These are phyloP conservation scores for Haematococcus lacustris DNA, from an alignment of 139 green algal species.

Conservation along the genomic window DNA sequence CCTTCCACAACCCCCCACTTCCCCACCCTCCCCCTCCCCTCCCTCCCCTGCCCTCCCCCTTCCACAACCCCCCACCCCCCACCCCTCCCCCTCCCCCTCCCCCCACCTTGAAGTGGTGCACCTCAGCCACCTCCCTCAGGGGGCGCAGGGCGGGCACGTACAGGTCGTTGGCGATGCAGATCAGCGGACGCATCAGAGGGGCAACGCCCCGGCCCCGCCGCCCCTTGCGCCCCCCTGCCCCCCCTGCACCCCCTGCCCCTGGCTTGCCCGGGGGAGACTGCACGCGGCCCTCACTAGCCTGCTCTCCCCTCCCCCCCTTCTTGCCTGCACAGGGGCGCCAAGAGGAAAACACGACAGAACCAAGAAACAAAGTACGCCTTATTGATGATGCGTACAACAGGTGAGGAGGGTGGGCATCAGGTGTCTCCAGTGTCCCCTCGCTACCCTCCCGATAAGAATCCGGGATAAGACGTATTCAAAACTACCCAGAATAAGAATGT, in stretches of 20 bases:
- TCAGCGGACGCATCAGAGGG: constrained; percentile 74
- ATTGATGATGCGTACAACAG: neutral
- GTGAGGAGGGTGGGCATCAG: neutral
- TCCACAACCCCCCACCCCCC: neutral
- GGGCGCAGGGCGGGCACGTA: constrained; percentile 81
- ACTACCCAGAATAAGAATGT: too few species aligned
- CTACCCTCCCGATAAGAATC: neutral
- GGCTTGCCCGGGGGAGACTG: neutral
- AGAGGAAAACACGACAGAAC: neutral
- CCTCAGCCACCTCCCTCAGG: constrained; percentile 71
- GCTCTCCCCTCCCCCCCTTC: neutral
- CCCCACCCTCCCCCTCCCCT: neutral
- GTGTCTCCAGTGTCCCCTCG: too few species aligned
- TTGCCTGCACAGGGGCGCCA: too few species aligned
- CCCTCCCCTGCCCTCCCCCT: neutral
- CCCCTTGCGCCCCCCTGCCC: neutral
- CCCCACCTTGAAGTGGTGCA: constrained; percentile 60
- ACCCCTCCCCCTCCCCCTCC: neutral
- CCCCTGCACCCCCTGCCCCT: too few species aligned
- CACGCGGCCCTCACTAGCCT: neutral
- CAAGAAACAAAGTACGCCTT: neutral
- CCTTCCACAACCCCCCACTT: neutral
- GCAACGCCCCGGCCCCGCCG: too few species aligned
- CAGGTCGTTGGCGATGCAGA: constrained; percentile 95
- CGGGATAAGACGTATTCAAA: neutral